Base-by-base conservation (phyloP, 2,329 filamentous ascomycete species). In the Paraconiothyrium brasiliense region DNA sequence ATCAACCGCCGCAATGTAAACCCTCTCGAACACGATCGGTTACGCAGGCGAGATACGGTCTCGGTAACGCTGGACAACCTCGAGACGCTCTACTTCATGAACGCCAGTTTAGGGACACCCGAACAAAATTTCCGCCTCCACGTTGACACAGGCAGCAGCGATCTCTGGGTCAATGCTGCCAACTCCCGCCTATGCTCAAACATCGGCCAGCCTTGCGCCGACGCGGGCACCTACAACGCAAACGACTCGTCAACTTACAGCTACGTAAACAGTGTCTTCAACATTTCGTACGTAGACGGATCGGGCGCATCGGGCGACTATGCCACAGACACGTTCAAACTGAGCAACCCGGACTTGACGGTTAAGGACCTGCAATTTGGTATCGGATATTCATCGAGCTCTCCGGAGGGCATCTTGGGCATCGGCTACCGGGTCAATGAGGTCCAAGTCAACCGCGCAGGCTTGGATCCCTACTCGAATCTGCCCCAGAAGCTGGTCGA, bases 261-360 rank as follows among this genome's bases (percentile, higher is more conserved):
- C 37, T 93, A 89, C 73, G 78, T 97, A 58, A 89, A 88, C 65
- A 89, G 86, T 72, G 84, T 88, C 62, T 97, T 97, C 82, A 94
- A 94, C 80, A 97, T 97, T 66, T 89, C 89, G 1, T 97, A 97
- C 68, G 90, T 91, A 44, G 93, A 97, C 78, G 92, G 92, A 49
- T 91, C 91, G 0, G 88, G 89, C 5, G 91, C 93, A 0, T 76
- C 81, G 1, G 93, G 94, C 37, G 91, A 95, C 78, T 97, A 97
- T 76, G 92, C 88, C 2, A 89, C 86, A 4, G 94, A 97, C 73
- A 90, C 84, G 0, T 80, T 97, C 60, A 81, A 79, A 4, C 82
- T 93, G 57, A 88, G 86, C 13, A 46, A 46, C n/a, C 43, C 43
- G 20, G 81, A 80, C 24, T 76, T 83, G 34, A 84, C 78, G 1